A percentile compares a stretch with the other conserved stretches of the same genome.
These are phyloP conservation scores for Nadsonia fulvescens DNA, from an alignment of 805 yeast species.

Conservation along the genomic window DNA sequence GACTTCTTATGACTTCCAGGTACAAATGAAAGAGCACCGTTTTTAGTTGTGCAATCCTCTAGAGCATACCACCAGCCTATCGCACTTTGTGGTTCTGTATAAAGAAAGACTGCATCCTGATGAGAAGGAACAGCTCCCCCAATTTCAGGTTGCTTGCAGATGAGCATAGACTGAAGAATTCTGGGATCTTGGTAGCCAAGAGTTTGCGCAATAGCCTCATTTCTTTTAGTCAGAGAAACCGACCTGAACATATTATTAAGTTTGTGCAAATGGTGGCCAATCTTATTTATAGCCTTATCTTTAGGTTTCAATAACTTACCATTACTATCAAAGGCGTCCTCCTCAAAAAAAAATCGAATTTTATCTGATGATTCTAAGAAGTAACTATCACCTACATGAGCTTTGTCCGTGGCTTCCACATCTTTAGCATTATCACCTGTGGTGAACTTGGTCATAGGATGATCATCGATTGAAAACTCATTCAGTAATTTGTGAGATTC, in stretches of 20 bases:
- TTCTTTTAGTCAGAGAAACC: conserved; percentile 33
- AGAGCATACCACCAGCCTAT: conserved; percentile 72
- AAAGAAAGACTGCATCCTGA: conserved; percentile 57
- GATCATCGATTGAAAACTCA: conserved; percentile 33
- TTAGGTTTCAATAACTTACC: conserved; percentile 38
- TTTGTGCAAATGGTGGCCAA: conserved; percentile 63
- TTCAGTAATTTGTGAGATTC: conserved; percentile 29
- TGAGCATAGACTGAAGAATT: conserved; percentile 62
- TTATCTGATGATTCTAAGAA: conserved; percentile 55
- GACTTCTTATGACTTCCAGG: conserved; percentile 53
- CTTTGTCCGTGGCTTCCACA: conserved; percentile 26
- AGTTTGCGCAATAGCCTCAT: conserved; percentile 31
- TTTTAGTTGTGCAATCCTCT: conserved; percentile 47
- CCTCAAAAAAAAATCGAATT: conserved; percentile 51
- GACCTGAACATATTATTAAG: conserved; percentile 29
- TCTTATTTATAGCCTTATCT: conserved; percentile 47
- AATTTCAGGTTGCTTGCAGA: conserved; percentile 59
- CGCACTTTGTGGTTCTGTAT: conserved; percentile 52
- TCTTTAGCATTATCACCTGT: conserved; percentile 25
- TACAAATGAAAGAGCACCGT: conserved; percentile 51
- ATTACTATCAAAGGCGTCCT: conserved; percentile 38
- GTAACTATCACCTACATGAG: conserved; percentile 58
- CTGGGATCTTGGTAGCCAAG: conserved; percentile 45
- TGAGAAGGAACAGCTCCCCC: conserved; percentile 65
- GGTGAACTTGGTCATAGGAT: conserved; percentile 55